Evolutionary conservation across 768 basidiomycete genomes (phyloP), one percentile per base, ranked within the genome.

Genomic region (Calocybe indica): DNA sequence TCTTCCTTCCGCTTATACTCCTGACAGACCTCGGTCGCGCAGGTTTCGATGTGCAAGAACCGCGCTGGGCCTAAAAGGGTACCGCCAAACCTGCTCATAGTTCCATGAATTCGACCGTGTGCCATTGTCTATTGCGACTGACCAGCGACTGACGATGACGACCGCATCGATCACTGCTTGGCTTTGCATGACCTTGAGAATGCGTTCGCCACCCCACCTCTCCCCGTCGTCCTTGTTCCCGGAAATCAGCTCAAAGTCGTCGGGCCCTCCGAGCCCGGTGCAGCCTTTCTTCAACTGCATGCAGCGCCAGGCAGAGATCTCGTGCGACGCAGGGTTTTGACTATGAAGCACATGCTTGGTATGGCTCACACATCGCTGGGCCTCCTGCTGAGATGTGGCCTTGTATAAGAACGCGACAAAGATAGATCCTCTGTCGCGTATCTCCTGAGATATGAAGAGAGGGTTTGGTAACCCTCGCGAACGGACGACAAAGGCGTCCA

Each of bases 71-170:
- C 90, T 4, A 92, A 70, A 69, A 90, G 67, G 6, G 75, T 80
- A n/a, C 90, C 89, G 0, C 88, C 89, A 55, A 81, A 90, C 86
- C 88, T 89, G 4, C 22, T 22, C 22, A 22, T 22, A 22, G 22
- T 2, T 22, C 22, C 22, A 22, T 22, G 22, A 22, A 22, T 22
- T 53, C 5, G 37, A 14, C 31, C 15, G 13, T 7, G 36, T 40
- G 33, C 37, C n/a, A 29, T 15, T 41, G 48, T 31, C 13, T 7
- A 32, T 39, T 30, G 29, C 43, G 14, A 48, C 64, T 58, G 60
- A 89, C 87, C 89, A 88, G 48, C 90, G 78, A 63, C 79, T 83
- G 35, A 91, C 85, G 51, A 91, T 73, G 8, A 92, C 83, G 3
- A 85, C 85, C 7, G 83, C 87, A 60, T 92, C 90, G 28, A 91